Conservation (phyloP, 257 asterid genomes). For the Plantago ovata region DNA sequence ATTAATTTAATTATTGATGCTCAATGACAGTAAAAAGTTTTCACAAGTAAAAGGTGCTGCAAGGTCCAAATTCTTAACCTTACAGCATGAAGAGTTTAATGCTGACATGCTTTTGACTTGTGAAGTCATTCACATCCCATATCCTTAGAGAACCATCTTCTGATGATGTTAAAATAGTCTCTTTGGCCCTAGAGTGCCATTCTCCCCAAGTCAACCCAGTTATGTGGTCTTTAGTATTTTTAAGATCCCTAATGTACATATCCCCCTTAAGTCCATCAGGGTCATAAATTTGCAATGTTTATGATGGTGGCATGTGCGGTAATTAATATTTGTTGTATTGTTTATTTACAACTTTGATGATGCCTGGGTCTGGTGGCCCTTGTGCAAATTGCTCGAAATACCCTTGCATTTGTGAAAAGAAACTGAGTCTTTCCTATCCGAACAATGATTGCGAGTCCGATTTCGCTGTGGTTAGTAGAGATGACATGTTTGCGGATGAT, state of each 20-base stretch:
- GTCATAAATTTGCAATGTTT: constrained; percentile 80
- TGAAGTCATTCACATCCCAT: constrained; percentile 95
- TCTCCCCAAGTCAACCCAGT: constrained; percentile 96
- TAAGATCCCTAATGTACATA: constrained; percentile 95
- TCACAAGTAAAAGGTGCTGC: not conserved
- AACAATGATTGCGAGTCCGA: no score
- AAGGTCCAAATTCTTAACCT: not conserved
- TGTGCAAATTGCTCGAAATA: no score
- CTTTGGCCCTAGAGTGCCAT: constrained; percentile 89
- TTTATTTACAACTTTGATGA: no score
- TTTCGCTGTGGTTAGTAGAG: no score
- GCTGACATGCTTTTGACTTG: constrained; percentile 89
- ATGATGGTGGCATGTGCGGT: no score
- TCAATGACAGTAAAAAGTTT: no score
- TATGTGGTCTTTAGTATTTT: constrained; percentile 95
- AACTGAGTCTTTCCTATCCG: no score
- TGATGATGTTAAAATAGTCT: constrained; percentile 86
- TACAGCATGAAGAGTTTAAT: constrained; percentile 19
- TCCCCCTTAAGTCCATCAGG: constrained; percentile 99
- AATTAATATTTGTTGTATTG: no score
- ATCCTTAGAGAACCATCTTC: constrained; percentile 92
- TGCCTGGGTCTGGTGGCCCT: no score
- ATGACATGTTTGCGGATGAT: no score
- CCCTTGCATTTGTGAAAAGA: no score
- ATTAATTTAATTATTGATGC: no score